These are phyloP conservation scores for Populus hybrid DNA, from an alignment of 441 rosid genomes.

Conservation along the genomic window DNA sequence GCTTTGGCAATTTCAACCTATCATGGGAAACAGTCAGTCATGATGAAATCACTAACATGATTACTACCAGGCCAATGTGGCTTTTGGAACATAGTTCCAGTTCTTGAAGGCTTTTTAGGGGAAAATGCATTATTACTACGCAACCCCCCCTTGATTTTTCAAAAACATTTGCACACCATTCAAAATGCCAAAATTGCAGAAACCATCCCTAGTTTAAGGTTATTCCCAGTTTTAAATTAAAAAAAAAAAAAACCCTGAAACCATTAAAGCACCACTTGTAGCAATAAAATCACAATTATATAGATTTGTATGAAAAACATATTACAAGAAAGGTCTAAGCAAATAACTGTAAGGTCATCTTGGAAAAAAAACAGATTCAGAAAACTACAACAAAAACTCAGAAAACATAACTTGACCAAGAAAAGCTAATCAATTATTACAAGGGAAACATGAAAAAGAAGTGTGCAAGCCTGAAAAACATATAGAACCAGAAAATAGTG, in stretches of 20 bases:
- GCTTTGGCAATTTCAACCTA: constrained; percentile 86
- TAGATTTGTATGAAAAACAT: neutral
- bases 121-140: neutral
- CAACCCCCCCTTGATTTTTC: neutral
- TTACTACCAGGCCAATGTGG: neutral
- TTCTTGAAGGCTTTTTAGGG: neutral
- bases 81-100: neutral
- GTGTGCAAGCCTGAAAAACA: neutral
- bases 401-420: neutral
- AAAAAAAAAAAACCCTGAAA: neutral
- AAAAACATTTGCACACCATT: neutral
- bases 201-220: neutral
- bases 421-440: neutral
- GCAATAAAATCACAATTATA: neutral
- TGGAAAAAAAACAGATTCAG: neutral
- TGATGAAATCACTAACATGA: neutral
- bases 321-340: neutral
- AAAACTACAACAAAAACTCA: neutral
- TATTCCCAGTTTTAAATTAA: neutral
- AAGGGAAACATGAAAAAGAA: neutral
- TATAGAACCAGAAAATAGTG: neutral
- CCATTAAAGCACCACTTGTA: no score
- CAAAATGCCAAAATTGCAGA: neutral
- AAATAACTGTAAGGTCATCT: neutral
- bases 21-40: constrained; percentile 13